phyloP scores from a whole-genome alignment of 225 moss, liverwort and hornwort species.

The Physcomitrellopsis africana region DNA sequence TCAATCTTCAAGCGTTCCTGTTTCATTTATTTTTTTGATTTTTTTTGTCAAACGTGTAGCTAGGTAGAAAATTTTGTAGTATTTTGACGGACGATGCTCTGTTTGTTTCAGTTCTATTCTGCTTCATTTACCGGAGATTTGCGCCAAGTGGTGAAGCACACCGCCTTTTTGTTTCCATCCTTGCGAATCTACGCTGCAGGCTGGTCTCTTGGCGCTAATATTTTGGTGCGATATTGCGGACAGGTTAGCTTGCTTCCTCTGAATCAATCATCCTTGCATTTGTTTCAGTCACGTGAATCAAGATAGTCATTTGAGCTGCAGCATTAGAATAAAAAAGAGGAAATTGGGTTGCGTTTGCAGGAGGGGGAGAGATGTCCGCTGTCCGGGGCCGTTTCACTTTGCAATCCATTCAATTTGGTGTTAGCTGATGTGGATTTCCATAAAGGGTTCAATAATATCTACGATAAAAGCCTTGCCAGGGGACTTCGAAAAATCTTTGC shows the following conservation, averaged over 20 bases:
- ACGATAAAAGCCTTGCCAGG: constrained; percentile 72
- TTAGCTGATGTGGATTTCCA: constrained; percentile 77
- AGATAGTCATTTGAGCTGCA: too few relatives aligned
- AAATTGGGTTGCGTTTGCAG: constrained; percentile 46
- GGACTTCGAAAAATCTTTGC: constrained; percentile 64
- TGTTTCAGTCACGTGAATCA: background rate
- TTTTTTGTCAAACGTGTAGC: too few relatives aligned
- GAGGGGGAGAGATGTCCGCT: constrained; percentile 83
- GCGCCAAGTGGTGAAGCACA: constrained; percentile 91
- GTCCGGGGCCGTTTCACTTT: constrained; percentile 84
- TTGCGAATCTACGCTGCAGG: constrained; percentile 77
- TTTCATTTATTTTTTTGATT: too few relatives aligned
- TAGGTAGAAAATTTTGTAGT: background rate
- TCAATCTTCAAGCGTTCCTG: too few relatives aligned
- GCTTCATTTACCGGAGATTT: constrained; percentile 95
- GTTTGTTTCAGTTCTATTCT: constrained; percentile 83
- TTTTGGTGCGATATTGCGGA: constrained; percentile 80
- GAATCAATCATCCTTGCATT: background rate
- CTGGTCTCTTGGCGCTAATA: constrained; percentile 96
- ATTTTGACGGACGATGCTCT: background rate
- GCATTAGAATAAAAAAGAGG: background rate
- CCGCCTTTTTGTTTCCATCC: constrained; percentile 53
- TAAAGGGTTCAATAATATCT: constrained; percentile 88
- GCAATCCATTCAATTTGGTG: constrained; percentile 92
- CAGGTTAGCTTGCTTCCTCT: constrained; percentile 51